Evolutionary conservation across 176 grass and related monocot genomes (phyloP).

Genomic region (Juncus effusus): DNA sequence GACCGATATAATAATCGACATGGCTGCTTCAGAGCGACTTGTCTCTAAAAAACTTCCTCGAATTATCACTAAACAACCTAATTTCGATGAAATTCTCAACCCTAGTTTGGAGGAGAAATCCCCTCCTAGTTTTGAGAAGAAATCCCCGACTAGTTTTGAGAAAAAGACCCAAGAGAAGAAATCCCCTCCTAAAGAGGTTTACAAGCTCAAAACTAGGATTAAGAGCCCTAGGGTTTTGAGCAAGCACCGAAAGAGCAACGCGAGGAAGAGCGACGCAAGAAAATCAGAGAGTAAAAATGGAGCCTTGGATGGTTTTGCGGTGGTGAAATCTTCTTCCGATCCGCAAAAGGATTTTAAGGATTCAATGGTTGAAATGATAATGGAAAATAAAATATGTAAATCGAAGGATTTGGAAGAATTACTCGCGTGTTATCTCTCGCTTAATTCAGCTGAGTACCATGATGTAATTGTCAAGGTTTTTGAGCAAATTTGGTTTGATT

Average conservation of each 20-base stretch:
- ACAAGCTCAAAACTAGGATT: background rate
- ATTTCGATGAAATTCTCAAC: too few species aligned
- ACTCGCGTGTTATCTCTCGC: slow-evolving; percentile 38
- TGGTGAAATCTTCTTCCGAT: slow-evolving; percentile 32
- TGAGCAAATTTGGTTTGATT: slow-evolving; percentile 45
- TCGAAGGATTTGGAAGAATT: slow-evolving; percentile 37
- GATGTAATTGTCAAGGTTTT: slow-evolving; percentile 42
- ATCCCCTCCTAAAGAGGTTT: background rate
- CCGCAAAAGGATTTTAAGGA: slow-evolving; percentile 36
- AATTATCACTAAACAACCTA: slow-evolving; percentile 31
- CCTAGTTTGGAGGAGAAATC: background rate
- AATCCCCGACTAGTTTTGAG: background rate
- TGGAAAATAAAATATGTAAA: slow-evolving; percentile 24
- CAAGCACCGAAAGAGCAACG: slow-evolving; percentile 3
- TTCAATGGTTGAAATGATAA: slow-evolving; percentile 44
- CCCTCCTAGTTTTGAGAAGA: background rate
- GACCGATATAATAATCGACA: slow-evolving; percentile 35
- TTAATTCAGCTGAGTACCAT: slow-evolving; percentile 42
- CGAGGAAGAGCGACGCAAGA: background rate
- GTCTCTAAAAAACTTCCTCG: slow-evolving; percentile 21
- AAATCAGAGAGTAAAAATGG: background rate
- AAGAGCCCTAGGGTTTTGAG: background rate
- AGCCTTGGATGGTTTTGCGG: slow-evolving; percentile 17
- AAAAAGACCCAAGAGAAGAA: background rate
- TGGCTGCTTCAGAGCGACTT: background rate